phyloP scores from a whole-genome alignment of 768 basidiomycete species.

The Lactifluus rugatus region DNA sequence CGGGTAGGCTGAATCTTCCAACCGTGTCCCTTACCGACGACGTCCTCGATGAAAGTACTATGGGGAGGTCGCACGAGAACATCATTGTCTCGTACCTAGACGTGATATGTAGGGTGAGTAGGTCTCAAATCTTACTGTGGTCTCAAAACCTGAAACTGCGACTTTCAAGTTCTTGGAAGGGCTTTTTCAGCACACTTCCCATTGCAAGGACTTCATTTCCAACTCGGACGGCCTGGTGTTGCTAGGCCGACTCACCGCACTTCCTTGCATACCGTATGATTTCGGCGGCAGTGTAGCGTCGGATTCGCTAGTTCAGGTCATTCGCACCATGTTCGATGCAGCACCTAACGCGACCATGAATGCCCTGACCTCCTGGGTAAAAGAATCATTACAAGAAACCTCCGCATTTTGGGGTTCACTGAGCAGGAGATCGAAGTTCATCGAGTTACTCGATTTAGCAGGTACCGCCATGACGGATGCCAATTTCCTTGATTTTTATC shows the following conservation, averaged over 20 bases:
- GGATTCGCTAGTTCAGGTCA: conserved; percentile 79
- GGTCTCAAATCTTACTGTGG: background rate
- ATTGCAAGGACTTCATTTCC: conserved; percentile 83
- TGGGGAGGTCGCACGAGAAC: conserved; percentile 57
- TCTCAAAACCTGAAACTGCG: conserved; percentile 1
- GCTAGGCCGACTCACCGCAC: conserved; percentile 65
- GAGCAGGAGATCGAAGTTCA: conserved; percentile 47
- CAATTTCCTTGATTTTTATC: background rate
- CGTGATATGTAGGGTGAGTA: conserved; percentile 61
- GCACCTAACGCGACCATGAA: conserved; percentile 67
- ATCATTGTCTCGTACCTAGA: conserved; percentile 70
- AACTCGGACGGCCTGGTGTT: conserved; percentile 62
- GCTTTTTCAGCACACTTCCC: conserved; percentile 82
- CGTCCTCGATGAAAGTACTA: conserved; percentile 7
- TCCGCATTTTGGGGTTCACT: conserved; percentile 57
- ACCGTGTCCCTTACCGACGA: conserved; percentile 5
- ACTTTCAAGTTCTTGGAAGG: conserved; percentile 78
- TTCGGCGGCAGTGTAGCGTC: conserved; percentile 79
- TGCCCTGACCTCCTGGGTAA: conserved; percentile 61
- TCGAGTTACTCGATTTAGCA: conserved; percentile 50
- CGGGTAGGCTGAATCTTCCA: background rate
- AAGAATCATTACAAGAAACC: conserved; percentile 58
- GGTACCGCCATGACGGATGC: background rate
- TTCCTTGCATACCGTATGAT: conserved; percentile 85
- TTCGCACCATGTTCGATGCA: conserved; percentile 83